These are phyloP conservation scores for Protea cynaroides DNA, from an alignment of 164 flowering plant species.

Conservation along the genomic window DNA sequence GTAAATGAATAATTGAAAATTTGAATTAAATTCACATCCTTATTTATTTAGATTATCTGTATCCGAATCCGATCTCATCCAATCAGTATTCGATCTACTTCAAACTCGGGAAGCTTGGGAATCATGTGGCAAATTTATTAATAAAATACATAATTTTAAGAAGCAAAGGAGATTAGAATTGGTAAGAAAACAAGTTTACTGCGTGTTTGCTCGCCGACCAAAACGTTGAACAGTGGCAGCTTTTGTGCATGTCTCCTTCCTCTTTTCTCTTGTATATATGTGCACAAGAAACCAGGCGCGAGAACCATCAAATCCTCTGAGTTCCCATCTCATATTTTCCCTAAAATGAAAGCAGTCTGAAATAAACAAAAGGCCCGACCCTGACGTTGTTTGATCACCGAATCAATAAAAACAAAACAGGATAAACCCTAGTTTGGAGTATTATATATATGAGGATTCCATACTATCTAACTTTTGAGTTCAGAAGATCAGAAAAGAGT, in stretches of 20 bases:
- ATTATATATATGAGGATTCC: conserved; percentile 26
- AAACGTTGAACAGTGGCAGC: conserved; percentile 80
- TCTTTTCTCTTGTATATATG: conserved; percentile 12
- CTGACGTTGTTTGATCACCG: conserved; percentile 1
- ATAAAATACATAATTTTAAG: too few relatives aligned
- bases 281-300: conserved; percentile 49
- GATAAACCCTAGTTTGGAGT: not conserved
- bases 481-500: not conserved
- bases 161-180: too few relatives aligned
- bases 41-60: too few relatives aligned
- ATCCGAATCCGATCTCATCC: too few relatives aligned
- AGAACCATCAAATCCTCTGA: conserved; percentile 29
- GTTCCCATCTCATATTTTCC: conserved; percentile 24
- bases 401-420: conserved; percentile 14
- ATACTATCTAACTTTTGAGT: conserved; percentile 17
- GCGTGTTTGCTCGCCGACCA: conserved; percentile 47
- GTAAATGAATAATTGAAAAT: too few relatives aligned
- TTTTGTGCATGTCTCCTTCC: conserved; percentile 49
- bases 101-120: too few relatives aligned
- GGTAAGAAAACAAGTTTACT: not conserved
- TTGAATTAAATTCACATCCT: too few relatives aligned
- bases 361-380: conserved; percentile 19
- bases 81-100: too few relatives aligned
- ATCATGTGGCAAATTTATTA: too few relatives aligned
- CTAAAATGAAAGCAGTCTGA: conserved; percentile 40